These are phyloP conservation scores for Coniochaeta pulveracea DNA, from an alignment of 2,329 filamentous ascomycete species.

Conservation along the genomic window DNA sequence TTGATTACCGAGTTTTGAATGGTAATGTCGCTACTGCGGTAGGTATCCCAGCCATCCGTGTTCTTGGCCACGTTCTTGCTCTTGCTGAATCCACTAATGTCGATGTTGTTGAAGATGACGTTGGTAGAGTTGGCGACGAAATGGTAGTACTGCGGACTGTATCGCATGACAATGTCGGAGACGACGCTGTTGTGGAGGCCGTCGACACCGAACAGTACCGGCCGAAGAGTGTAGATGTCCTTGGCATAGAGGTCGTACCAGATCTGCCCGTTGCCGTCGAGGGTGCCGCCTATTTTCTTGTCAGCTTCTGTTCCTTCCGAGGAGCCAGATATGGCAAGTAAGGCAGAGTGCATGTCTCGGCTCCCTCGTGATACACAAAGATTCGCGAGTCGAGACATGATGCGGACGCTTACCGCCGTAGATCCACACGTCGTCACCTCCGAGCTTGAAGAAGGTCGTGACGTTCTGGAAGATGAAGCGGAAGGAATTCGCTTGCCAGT, in stretches of 20 bases:
- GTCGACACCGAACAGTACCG: slow-evolving; percentile 48
- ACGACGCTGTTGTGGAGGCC: slow-evolving; percentile 44
- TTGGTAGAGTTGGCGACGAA: slow-evolving; percentile 49
- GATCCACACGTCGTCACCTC: slow-evolving; percentile 54
- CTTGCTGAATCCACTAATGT: slow-evolving; percentile 41
- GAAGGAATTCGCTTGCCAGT: slow-evolving; percentile 56
- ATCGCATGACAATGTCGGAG: slow-evolving; percentile 43
- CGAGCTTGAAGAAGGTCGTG: slow-evolving; percentile 56
- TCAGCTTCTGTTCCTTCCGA: slow-evolving; percentile 3
- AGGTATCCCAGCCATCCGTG: slow-evolving; percentile 52
- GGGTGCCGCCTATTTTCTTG: slow-evolving; percentile 13
- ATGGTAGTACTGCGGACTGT: slow-evolving; percentile 47
- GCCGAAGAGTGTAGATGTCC: slow-evolving; percentile 45
- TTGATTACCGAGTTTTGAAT: slow-evolving; percentile 54
- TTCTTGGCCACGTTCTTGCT: slow-evolving; percentile 48
- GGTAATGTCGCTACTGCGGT: slow-evolving; percentile 46
- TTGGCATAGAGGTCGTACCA: slow-evolving; percentile 54
- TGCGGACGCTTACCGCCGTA: slow-evolving; percentile 35
- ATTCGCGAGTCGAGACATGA: not conserved
- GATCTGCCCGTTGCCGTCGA: slow-evolving; percentile 52
- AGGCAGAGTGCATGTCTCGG: not conserved
- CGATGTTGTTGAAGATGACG: slow-evolving; percentile 49
- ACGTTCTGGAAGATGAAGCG: slow-evolving; percentile 52
- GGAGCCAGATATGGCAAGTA: not conserved
- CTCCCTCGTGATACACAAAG: not conserved